Evolutionary conservation across 352 stramenopile genomes (phyloP), one percentile per base, ranked within the genome.

Genomic region (Pythium chondricola): DNA sequence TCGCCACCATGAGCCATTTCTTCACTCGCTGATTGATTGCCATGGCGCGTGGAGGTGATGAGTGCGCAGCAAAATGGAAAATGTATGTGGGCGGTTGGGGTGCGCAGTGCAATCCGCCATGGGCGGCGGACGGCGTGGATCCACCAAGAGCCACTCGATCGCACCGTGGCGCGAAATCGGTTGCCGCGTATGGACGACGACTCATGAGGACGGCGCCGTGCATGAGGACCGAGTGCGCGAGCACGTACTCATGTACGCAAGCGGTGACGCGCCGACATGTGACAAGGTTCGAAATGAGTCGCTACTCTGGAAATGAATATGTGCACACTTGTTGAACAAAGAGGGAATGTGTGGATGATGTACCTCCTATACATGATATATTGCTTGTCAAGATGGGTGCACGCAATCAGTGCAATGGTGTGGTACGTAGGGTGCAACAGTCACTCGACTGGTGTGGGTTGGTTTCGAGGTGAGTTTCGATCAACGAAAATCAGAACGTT

Each of bases 291-390:
- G 43, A 59, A 24, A 26, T 52, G 37, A 40, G 18, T 18, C 18
- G n/a, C 13, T 20, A 24, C 42, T 57, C 0, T 41, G 18, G 18
- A 18, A 57, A 24, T 17, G 0, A 6, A 57, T 63, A 57, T 52
- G 26, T 63, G 20, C 33, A 8, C 9, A n/a, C 10, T 8, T 43
- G 39, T 25, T 52, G 37, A 30, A 39, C 26, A 49, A 32, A 48
- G 13, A 20, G 27, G 3, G 25, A 32, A 13, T 45, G 26, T 1
- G 22, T 44, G 2, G 11, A n/a, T n/a, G 7, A 14, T 2, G 3
- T 11, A 57, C 55, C 55, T 63, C 21, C 36, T 11, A 46, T 14
- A 60, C 33, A 25, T 9, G 10, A 60, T 60, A 43, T 22, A 18
- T n/a, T 26, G 17, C 26, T 18, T 35, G 39, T 31, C 35, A 25